Conservation (phyloP, 2,329 filamentous ascomycete species). For the Talaromyces sp. region DNA sequence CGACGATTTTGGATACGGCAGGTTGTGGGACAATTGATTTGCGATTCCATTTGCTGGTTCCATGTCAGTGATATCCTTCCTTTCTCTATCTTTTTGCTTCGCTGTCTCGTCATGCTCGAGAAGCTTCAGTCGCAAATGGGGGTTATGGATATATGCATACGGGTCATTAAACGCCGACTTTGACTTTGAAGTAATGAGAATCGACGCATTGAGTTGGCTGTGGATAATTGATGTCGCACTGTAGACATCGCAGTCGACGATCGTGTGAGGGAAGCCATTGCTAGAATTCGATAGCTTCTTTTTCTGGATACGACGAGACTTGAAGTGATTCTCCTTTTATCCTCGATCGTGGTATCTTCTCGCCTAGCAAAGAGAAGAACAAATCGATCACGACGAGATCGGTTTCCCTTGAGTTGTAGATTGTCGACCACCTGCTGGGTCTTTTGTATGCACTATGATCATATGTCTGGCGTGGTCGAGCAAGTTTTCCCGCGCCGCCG, state of each 20-base stretch:
- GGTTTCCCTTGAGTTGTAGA: not conserved
- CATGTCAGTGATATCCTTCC: slow-evolving; percentile 18
- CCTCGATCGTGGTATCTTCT: not conserved
- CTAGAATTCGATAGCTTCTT: slow-evolving; percentile 2
- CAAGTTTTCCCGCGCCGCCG: slow-evolving; percentile 16
- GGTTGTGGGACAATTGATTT: slow-evolving; percentile 24
- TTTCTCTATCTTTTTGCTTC: not conserved
- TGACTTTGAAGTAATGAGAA: slow-evolving; percentile 26
- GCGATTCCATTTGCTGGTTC: slow-evolving; percentile 22
- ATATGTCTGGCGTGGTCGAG: not conserved
- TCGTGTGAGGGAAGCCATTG: slow-evolving; percentile 18
- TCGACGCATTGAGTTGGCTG: slow-evolving; percentile 24
- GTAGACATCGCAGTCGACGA: slow-evolving; percentile 32
- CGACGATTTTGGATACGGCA: slow-evolving; percentile 19
- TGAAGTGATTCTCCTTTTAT: not conserved
- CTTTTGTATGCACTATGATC: not conserved
- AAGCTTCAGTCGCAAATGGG: not conserved
- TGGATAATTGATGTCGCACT: slow-evolving; percentile 34
- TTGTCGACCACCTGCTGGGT: slow-evolving; percentile 1
- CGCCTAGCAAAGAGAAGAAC: not conserved
- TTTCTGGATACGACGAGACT: not conserved
- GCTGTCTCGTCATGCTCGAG: not conserved
- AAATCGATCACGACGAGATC: not conserved
- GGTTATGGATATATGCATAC: not conserved
- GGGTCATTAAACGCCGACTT: not conserved